Evolutionary conservation across 1,284 basidiomycete genomes (phyloP).

Genomic region (Inonotus hispidus): DNA sequence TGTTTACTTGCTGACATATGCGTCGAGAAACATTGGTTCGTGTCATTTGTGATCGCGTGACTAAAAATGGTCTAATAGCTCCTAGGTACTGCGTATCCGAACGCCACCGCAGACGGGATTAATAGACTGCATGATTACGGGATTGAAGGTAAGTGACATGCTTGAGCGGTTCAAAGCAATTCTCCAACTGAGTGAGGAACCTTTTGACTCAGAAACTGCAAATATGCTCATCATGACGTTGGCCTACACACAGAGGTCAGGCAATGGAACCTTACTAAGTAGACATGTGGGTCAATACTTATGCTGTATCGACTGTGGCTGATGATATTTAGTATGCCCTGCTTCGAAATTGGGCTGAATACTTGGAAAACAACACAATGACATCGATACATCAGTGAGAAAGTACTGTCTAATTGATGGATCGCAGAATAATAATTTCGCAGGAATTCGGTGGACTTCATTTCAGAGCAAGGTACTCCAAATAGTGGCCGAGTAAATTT

Average conservation of each 20-base stretch:
- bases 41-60: neutral
- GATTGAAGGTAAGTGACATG: conserved; percentile 23
- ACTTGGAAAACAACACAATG: conserved; percentile 32
- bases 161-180: neutral
- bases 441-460: conserved; percentile 4
- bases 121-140: conserved; percentile 24
- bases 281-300: conserved; percentile 3
- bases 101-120: conserved; percentile 22
- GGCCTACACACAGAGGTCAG: conserved; percentile 33
- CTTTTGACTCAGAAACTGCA: neutral
- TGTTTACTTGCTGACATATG: conserved; percentile 28
- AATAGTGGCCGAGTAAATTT: conserved; percentile 29
- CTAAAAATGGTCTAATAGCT: conserved; percentile 10
- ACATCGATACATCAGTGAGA: conserved; percentile 32
- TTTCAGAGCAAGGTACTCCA: conserved; percentile 8
- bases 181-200: neutral
- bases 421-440: neutral
- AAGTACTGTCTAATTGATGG: neutral
- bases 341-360: conserved; percentile 37
- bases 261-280: conserved; percentile 27
- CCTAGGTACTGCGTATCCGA: conserved; percentile 23
- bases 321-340: conserved; percentile 32
- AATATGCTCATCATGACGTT: conserved; percentile 33
- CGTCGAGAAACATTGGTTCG: conserved; percentile 38
- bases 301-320: neutral